Evolutionary conservation across 495 filamentous ascomycete species (phyloP).

Genomic region (Penicillium cosmopolitanum): DNA sequence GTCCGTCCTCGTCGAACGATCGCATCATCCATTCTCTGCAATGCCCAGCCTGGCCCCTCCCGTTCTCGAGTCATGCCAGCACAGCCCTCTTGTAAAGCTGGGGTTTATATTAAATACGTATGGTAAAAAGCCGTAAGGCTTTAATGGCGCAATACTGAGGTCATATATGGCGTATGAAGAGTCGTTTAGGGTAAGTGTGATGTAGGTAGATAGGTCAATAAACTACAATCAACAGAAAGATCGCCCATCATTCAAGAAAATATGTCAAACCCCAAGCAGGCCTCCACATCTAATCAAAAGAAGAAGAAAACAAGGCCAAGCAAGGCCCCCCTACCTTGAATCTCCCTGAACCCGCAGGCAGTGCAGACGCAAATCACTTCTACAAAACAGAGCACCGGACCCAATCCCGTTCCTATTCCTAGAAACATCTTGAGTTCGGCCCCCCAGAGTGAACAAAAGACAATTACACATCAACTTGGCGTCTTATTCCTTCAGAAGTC

Average conservation of each 20-base stretch:
- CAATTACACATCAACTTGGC: too few relatives aligned
- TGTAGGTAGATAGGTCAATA: too few relatives aligned
- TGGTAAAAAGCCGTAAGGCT: neutral
- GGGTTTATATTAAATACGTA: neutral
- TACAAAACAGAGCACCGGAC: neutral
- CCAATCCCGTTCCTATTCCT: too few relatives aligned
- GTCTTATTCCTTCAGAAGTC: neutral
- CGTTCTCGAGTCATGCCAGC: constrained; percentile 1
- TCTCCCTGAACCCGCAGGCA: neutral
- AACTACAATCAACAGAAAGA: too few relatives aligned
- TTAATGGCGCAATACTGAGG: neutral
- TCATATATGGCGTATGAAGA: neutral
- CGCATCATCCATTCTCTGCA: neutral
- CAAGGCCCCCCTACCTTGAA: neutral
- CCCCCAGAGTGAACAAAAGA: too few relatives aligned
- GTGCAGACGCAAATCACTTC: neutral
- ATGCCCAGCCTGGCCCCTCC: neutral
- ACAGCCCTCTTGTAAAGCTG: neutral
- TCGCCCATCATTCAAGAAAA: neutral
- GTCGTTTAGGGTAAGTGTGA: too few relatives aligned
- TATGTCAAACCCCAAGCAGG: neutral
- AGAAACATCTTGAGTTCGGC: too few relatives aligned
- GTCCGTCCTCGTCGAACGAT: neutral
- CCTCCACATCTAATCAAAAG: neutral
- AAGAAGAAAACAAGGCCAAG: neutral